These are phyloP conservation scores for Kluyveromyces sp. DNA, from an alignment of 1,139 yeast species.

Conservation along the genomic window DNA sequence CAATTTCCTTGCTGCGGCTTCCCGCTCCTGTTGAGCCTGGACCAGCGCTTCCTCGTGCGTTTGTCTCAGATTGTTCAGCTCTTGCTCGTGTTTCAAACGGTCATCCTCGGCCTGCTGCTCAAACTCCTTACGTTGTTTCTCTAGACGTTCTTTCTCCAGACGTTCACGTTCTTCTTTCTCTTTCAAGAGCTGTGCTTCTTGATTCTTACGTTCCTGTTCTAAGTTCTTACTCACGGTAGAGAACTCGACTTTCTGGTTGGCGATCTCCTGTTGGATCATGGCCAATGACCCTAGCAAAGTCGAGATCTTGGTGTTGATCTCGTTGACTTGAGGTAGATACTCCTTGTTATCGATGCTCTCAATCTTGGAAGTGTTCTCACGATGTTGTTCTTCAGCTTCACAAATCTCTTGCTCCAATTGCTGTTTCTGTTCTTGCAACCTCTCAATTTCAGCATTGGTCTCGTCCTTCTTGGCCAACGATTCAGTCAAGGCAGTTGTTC, in stretches of 20 bases:
- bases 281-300: constrained; percentile 19
- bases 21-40: constrained; percentile 3
- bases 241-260: constrained; percentile 25
- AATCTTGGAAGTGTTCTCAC: constrained; percentile 14
- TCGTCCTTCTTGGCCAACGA: constrained; percentile 19
- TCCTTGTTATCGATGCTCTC: constrained; percentile 20
- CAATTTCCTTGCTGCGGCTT: constrained; percentile 5
- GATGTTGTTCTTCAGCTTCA: constrained; percentile 15
- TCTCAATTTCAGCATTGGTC: constrained; percentile 20
- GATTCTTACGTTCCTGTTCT: constrained; percentile 24
- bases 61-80: constrained; percentile 17
- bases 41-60: constrained; percentile 17
- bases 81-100: constrained; percentile 20
- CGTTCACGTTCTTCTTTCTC: constrained; percentile 26
- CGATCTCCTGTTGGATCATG: constrained; percentile 25
- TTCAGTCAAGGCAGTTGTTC: constrained; percentile 22
- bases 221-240: constrained; percentile 24
- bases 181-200: constrained; percentile 22
- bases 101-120: constrained; percentile 18
- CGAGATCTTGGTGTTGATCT: constrained; percentile 22
- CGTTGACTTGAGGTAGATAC: constrained; percentile 22
- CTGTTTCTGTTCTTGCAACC: constrained; percentile 17
- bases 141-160: constrained; percentile 20
- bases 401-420: constrained; percentile 20
- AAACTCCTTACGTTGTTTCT: constrained; percentile 23